Evolutionary conservation across 2,329 filamentous ascomycete species (phyloP).

Genomic region (Dothideomycetes sp.): DNA sequence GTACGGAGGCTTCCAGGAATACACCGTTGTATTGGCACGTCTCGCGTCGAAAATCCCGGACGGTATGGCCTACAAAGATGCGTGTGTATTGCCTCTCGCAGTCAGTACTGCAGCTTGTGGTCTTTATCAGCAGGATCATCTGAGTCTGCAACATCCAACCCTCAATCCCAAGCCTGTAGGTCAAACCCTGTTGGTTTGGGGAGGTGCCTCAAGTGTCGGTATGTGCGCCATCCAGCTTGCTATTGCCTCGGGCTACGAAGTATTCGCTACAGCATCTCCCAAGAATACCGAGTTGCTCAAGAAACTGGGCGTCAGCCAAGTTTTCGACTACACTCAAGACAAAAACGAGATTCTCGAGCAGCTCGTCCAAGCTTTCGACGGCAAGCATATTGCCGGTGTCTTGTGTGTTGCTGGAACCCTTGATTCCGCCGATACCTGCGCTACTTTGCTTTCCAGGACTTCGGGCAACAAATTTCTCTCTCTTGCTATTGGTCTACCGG

Average conservation of each 20-base stretch:
- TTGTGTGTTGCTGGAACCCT: conserved; percentile 11
- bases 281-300: conserved; percentile 38
- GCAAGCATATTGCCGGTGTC: conserved; percentile 16
- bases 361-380: conserved; percentile 14
- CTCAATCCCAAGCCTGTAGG: conserved; percentile 18
- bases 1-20: conserved; percentile 22
- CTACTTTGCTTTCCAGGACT: background rate
- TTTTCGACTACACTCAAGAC: conserved; percentile 35
- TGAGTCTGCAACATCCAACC: conserved; percentile 14
- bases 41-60: conserved; percentile 32
- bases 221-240: conserved; percentile 40
- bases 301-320: conserved; percentile 35
- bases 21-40: conserved; percentile 25
- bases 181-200: conserved; percentile 40
- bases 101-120: conserved; percentile 31
- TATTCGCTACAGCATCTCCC: conserved; percentile 35
- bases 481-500: background rate
- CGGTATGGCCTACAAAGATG: conserved; percentile 29
- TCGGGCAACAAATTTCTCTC: conserved; percentile 8
- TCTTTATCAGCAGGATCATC: conserved; percentile 18
- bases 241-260: conserved; percentile 36
- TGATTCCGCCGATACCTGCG: background rate
- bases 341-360: conserved; percentile 25
- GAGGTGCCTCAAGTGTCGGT: conserved; percentile 42
- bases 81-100: conserved; percentile 34